Evolutionary conservation across 1,284 basidiomycete genomes (phyloP).

Genomic region (Ustilago nuda): DNA sequence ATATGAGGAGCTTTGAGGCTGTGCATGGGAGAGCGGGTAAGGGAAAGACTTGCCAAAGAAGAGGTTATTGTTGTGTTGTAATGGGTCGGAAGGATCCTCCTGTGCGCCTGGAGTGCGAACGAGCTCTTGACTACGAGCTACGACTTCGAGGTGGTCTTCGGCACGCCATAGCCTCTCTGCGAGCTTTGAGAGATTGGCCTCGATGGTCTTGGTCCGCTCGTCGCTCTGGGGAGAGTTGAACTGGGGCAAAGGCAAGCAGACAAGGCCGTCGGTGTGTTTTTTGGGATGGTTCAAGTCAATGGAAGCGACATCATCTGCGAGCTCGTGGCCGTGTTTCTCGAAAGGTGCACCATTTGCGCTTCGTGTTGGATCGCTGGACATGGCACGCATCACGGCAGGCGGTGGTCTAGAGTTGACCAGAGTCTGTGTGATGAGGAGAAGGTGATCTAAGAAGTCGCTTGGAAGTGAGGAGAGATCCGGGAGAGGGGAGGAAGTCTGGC

Average conservation of each 20-base stretch:
- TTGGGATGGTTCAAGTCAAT: conserved; percentile 36
- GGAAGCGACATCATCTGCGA: conserved; percentile 44
- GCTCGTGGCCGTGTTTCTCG: conserved; percentile 17
- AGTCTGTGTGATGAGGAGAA: conserved; percentile 58
- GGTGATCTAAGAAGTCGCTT: conserved; percentile 62
- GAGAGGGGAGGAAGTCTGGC: conserved; percentile 57
- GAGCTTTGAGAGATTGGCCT: conserved; percentile 52
- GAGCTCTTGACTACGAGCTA: conserved; percentile 46
- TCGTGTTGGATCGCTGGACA: conserved; percentile 41
- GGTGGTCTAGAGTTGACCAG: conserved; percentile 56
- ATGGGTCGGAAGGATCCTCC: conserved; percentile 15
- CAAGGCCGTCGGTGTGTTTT: conserved; percentile 18
- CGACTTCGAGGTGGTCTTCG: conserved; percentile 56
- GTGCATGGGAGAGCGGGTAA: conserved; percentile 64
- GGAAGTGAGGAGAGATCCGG: conserved; percentile 55
- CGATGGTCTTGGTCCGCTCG: conserved; percentile 52
- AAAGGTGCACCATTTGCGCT: conserved; percentile 12
- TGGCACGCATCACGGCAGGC: conserved; percentile 37
- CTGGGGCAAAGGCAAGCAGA: conserved; percentile 57
- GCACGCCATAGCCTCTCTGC: conserved; percentile 63
- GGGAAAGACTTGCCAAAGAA: conserved; percentile 58
- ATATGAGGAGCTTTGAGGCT: conserved; percentile 61
- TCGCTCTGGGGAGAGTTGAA: conserved; percentile 51
- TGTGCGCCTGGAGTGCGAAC: conserved; percentile 49
- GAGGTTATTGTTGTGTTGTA: conserved; percentile 27